Conservation (phyloP, 495 filamentous ascomycete species). For the Alectoria sarmentosa region DNA sequence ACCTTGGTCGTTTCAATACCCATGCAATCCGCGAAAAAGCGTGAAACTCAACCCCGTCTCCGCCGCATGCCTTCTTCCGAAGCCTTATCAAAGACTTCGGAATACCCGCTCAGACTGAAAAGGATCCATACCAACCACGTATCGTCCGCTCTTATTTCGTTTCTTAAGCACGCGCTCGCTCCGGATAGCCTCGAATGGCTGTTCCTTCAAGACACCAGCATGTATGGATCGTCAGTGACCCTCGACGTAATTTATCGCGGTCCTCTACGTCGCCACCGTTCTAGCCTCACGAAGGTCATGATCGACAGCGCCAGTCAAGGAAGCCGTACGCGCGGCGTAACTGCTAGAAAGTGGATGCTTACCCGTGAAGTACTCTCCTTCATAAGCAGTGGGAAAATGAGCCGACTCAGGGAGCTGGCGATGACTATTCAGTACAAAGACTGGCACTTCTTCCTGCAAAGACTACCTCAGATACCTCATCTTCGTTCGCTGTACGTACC, state of each 20-base stretch:
- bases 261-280: slow-evolving; percentile 62
- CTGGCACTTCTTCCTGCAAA: slow-evolving; percentile 88
- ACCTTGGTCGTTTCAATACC: slow-evolving; percentile 20
- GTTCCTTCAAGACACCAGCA: slow-evolving; percentile 69
- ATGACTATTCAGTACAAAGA: slow-evolving; percentile 74
- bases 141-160: slow-evolving; percentile 68
- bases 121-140: slow-evolving; percentile 77
- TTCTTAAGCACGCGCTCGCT: slow-evolving; percentile 77
- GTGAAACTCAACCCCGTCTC: slow-evolving; percentile 10
- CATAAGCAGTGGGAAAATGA: slow-evolving; percentile 79
- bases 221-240: slow-evolving; percentile 50
- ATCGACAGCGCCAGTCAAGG: slow-evolving; percentile 59
- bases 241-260: slow-evolving; percentile 71
- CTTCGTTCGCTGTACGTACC: slow-evolving; percentile 76
- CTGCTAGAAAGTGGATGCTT: slow-evolving; percentile 73
- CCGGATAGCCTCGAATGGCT: slow-evolving; percentile 81
- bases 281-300: slow-evolving; percentile 68
- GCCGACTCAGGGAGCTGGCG: slow-evolving; percentile 64
- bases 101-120: slow-evolving; percentile 69
- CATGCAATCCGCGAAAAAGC: slow-evolving; percentile 4
- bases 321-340: slow-evolving; percentile 33
- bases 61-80: slow-evolving; percentile 17
- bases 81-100: slow-evolving; percentile 27
- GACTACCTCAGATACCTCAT: slow-evolving; percentile 66
- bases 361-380: slow-evolving; percentile 67